Percentiles rank a stretch among this genome's conserved stretches.
These are phyloP conservation scores for Brassica balearica DNA, from an alignment of 441 rosid genomes.

Conservation along the genomic window DNA sequence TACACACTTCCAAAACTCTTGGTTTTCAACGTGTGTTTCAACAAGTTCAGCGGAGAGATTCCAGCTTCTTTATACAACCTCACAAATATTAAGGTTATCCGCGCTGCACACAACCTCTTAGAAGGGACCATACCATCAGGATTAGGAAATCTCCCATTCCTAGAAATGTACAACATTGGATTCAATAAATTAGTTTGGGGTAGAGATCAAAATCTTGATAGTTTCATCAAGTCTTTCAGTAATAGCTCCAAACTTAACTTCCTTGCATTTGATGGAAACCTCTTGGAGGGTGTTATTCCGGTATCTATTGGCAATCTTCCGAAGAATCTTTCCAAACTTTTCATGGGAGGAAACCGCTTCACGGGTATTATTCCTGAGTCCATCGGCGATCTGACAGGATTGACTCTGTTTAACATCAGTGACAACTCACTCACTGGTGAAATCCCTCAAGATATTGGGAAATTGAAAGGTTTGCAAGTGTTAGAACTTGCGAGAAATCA, in stretches of 20 bases:
- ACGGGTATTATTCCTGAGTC: constrained; percentile 42
- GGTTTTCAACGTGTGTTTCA: constrained; percentile 50
- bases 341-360: constrained; percentile 52
- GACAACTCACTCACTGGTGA: constrained; percentile 48
- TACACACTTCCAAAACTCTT: constrained; percentile 59
- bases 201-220: constrained; percentile 41
- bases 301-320: constrained; percentile 55
- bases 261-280: constrained; percentile 57
- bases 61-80: constrained; percentile 60
- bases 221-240: constrained; percentile 49
- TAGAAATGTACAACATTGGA: constrained; percentile 54
- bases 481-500: constrained; percentile 51
- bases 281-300: constrained; percentile 51
- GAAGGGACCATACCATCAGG: constrained; percentile 57
- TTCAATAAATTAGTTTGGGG: constrained; percentile 46
- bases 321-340: constrained; percentile 40
- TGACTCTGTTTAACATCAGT: constrained; percentile 54
- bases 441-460: constrained; percentile 53
- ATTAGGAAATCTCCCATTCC: constrained; percentile 49
- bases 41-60: constrained; percentile 55
- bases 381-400: constrained; percentile 44
- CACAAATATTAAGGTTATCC: constrained; percentile 52
- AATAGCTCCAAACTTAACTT: constrained; percentile 49
- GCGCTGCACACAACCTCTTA: constrained; percentile 48
- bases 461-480: constrained; percentile 45